Evolutionary conservation across 2,329 filamentous ascomycete species (phyloP).

Genomic region (Trichothecium roseum): DNA sequence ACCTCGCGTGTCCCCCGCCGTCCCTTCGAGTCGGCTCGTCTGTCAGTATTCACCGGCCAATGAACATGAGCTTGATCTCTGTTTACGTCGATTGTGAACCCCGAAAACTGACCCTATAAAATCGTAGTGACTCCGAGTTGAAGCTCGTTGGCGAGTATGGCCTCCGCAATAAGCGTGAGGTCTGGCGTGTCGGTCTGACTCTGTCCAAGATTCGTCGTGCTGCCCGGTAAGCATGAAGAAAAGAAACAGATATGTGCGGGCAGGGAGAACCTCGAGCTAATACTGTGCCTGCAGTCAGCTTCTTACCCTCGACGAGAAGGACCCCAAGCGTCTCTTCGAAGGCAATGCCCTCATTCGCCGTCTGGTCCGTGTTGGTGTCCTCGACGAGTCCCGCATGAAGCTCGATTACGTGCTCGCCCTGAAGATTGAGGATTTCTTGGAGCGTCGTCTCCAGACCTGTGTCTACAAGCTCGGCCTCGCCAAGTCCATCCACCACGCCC

Average conservation of each 20-base stretch:
- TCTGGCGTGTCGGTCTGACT: constrained; percentile 98
- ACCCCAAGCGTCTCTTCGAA: constrained; percentile 99
- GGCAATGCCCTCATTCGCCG: constrained; percentile 99
- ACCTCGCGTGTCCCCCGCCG: constrained; percentile 98
- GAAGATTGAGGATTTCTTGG: constrained; percentile 99
- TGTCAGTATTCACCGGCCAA: constrained; percentile 97
- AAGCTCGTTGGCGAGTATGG: constrained; percentile 99
- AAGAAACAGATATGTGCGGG: not conserved
- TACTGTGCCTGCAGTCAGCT: constrained; percentile 65
- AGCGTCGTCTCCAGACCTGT: constrained; percentile 98
- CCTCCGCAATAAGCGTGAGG: constrained; percentile 99
- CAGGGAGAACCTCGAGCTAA: constrained; percentile 13
- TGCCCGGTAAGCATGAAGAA: constrained; percentile 63
- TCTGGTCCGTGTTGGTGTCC: constrained; percentile 98
- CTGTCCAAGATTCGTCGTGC: constrained; percentile 99
- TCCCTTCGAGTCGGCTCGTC: constrained; percentile 99
- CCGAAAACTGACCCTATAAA: constrained; percentile 53
- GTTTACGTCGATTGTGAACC: constrained; percentile 76
- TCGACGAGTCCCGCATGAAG: constrained; percentile 99
- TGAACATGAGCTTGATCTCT: constrained; percentile 96
- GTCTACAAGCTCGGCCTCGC: constrained; percentile 99
- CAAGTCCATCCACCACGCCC: constrained; percentile 99
- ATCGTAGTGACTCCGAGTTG: constrained; percentile 88
- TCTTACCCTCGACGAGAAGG: constrained; percentile 99
- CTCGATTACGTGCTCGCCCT: constrained; percentile 99